Percentiles rank a stretch among this genome's conserved stretches.
These are phyloP conservation scores for Blastocystis sp. DNA, from an alignment of 352 stramenopile genomes.

Conservation along the genomic window DNA sequence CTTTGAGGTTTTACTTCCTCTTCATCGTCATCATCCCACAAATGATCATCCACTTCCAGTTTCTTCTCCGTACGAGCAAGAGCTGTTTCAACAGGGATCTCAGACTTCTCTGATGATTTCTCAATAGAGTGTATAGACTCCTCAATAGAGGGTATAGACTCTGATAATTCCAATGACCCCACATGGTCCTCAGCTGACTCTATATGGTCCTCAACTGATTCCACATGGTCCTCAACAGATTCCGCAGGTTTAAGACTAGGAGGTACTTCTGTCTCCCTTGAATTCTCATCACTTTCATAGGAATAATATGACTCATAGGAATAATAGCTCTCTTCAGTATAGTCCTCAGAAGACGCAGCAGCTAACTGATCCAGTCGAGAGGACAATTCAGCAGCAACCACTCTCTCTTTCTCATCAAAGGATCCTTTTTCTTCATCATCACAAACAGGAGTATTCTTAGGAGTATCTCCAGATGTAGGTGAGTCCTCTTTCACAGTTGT, in stretches of 20 bases:
- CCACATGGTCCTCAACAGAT: background rate
- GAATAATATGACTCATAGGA: slow-evolving; percentile 52
- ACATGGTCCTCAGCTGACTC: no score
- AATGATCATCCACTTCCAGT: slow-evolving; percentile 30
- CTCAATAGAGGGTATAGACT: no score
- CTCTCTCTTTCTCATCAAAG: background rate
- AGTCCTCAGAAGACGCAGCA: background rate
- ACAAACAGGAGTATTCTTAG: background rate
- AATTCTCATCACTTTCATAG: slow-evolving; percentile 8
- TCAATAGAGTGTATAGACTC: no score
- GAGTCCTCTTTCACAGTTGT: no score
- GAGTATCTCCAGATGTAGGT: no score
- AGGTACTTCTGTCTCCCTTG: background rate
- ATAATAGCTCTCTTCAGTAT: slow-evolving; percentile 3
- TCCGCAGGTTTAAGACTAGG: background rate
- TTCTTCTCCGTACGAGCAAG: slow-evolving; percentile 35
- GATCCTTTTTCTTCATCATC: background rate
- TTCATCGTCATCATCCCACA: slow-evolving; percentile 33
- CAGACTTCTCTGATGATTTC: background rate
- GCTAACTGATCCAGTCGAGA: background rate
- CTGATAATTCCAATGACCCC: no score
- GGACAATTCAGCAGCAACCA: background rate
- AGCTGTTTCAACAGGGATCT: background rate
- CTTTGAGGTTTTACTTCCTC: background rate
- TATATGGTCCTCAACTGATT: background rate